These are phyloP conservation scores for Benincasa hispida DNA, from an alignment of 306 rosid species.

Conservation along the genomic window DNA sequence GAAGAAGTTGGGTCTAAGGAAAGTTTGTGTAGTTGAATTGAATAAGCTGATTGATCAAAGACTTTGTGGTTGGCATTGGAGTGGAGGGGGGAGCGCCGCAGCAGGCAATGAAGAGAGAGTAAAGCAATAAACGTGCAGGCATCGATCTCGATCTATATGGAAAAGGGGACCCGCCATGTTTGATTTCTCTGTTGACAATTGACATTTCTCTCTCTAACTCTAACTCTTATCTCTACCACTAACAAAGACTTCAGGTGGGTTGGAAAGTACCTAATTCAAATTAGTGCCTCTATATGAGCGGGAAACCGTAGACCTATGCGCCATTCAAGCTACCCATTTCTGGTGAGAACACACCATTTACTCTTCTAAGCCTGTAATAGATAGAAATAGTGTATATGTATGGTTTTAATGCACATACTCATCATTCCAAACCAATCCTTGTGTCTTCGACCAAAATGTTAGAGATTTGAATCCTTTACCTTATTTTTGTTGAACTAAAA, in stretches of 20 bases:
- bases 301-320: not conserved
- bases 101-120: not conserved
- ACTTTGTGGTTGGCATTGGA: not conserved
- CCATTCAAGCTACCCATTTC: not conserved
- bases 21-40: not conserved
- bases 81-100: slow-evolving; percentile 1
- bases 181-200: not conserved
- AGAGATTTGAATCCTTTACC: not conserved
- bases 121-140: slow-evolving; percentile 1
- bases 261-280: slow-evolving; percentile 4
- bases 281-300: not conserved
- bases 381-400: not conserved
- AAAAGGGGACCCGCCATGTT: slow-evolving; percentile 5
- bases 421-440: too few species aligned
- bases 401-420: not conserved
- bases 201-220: not conserved
- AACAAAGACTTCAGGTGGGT: not conserved
- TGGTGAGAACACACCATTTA: not conserved
- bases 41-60: not conserved
- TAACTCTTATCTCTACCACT: not conserved
- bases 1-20: not conserved
- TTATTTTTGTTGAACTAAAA: too few species aligned
- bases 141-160: slow-evolving; percentile 4
- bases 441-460: too few species aligned
- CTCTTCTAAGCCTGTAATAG: not conserved